A percentile compares a stretch with the other conserved stretches of the same genome.
These are phyloP conservation scores for Penicillium sp. DNA, from an alignment of 2,329 filamentous ascomycete genomes.

Conservation along the genomic window DNA sequence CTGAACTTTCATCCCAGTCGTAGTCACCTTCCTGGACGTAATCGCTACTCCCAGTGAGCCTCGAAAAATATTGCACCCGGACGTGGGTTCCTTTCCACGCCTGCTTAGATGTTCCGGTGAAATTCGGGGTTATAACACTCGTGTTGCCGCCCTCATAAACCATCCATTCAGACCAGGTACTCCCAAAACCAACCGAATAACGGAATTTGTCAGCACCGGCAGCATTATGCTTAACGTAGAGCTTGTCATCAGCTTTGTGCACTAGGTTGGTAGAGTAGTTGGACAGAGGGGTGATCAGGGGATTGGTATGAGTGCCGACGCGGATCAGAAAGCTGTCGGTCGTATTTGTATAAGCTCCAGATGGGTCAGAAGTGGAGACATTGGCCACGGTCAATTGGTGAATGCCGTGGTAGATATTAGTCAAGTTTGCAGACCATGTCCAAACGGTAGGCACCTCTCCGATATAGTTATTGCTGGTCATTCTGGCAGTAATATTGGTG, in stretches of 20 bases:
- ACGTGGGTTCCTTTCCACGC: constrained; percentile 63
- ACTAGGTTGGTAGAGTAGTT: constrained; percentile 61
- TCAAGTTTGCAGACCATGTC: constrained; percentile 54
- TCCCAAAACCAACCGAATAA: constrained; percentile 63
- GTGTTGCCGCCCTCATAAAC: constrained; percentile 55
- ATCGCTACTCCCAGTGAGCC: constrained; percentile 58
- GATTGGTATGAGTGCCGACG: constrained; percentile 58
- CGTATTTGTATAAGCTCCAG: constrained; percentile 49
- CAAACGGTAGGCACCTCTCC: constrained; percentile 57
- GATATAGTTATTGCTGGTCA: constrained; percentile 49
- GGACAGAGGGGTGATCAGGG: constrained; percentile 58
- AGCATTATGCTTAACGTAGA: constrained; percentile 58
- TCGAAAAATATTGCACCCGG: constrained; percentile 63
- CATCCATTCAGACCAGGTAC: constrained; percentile 59
- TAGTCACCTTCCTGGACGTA: constrained; percentile 62
- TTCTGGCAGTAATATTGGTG: constrained; percentile 35
- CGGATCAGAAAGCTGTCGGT: constrained; percentile 64
- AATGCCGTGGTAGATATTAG: constrained; percentile 60
- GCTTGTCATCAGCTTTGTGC: constrained; percentile 42
- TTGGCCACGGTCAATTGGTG: constrained; percentile 60
- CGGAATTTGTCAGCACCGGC: constrained; percentile 63
- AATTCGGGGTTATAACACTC: constrained; percentile 44
- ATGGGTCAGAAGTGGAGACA: constrained; percentile 46
- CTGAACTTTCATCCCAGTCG: constrained; percentile 30
- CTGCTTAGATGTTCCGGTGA: constrained; percentile 56